Evolutionary conservation across 805 yeast species (phyloP), one percentile per base, ranked within the genome.

Genomic region (Myxozyma neglecta): DNA sequence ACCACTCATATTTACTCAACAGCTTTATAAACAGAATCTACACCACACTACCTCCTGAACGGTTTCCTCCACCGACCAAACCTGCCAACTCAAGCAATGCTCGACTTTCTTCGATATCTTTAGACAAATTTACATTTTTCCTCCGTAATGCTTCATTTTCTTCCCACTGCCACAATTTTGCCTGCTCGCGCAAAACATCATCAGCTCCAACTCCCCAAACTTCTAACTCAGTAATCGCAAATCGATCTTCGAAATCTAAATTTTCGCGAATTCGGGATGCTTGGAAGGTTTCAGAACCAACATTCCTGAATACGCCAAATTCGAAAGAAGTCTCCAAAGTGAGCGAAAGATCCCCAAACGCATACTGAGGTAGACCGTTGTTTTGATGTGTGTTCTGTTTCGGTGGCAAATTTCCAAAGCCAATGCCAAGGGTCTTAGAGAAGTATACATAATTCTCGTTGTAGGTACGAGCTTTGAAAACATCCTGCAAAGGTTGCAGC

Each of bases 201-300:
- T 82, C 84, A 7, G 89, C 84, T 0, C 97, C 98, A 60, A 90
- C 82, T 0, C 98, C 98, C 92, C 94, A 89, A 0, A 91, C 96
- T 71, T 92, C 97, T 32, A 92, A 76, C 66, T 88, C 92, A 5
- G 85, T 83, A 7, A 93, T 83, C 57, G 80, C 71, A 69, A 93
- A 84, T 53, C 90, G 76, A 62, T 87, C 85, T 71, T 93, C 97
- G 69, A 78, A 88, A 51, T 76, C 81, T 1, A 49, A 24, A 66
- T 74, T 32, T 16, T 61, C 58, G 1, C 66, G 73, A 75, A 66
- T 66, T 67, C 58, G 69, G 7, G 83, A 78, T 0, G 81, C 77
- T 40, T 71, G 71, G 55, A 78, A 80, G 9, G 77, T 72, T 42
- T 59, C 63, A 10, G 73, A 66, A 0, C 86, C 88, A 18, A 84